Conservation (phyloP, 2,329 filamentous ascomycete species). For the Coniochaeta sp. region DNA sequence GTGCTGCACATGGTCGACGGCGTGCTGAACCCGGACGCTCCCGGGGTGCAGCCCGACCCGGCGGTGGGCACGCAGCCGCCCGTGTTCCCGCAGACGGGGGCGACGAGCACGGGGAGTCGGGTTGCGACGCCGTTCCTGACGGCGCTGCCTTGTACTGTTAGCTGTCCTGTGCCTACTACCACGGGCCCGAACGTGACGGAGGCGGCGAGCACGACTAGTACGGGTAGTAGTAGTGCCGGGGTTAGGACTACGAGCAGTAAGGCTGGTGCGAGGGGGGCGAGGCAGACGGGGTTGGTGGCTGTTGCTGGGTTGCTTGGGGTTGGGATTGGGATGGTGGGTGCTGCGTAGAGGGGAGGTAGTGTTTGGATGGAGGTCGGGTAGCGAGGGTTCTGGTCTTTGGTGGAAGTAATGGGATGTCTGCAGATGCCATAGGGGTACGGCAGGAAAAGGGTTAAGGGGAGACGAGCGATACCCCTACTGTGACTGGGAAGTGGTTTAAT, state of each 20-base stretch:
- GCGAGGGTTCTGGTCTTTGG: too few relatives aligned
- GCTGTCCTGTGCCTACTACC: conserved; percentile 28
- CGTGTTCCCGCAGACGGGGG: conserved; percentile 18
- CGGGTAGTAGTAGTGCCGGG: background rate
- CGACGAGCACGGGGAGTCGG: conserved; percentile 12
- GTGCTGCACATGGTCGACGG: conserved; percentile 52
- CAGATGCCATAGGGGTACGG: too few relatives aligned
- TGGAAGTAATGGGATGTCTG: too few relatives aligned
- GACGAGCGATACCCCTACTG: background rate
- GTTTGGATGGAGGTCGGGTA: background rate
- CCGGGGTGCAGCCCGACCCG: conserved; percentile 27
- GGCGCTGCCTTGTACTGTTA: conserved; percentile 32
- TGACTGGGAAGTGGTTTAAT: background rate
- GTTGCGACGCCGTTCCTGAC: conserved; percentile 28
- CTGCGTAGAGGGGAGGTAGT: background rate
- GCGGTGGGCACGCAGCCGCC: conserved; percentile 25
- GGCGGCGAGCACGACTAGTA: background rate
- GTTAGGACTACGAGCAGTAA: background rate
- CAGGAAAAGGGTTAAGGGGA: background rate
- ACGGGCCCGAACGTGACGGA: conserved; percentile 5
- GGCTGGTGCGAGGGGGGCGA: background rate
- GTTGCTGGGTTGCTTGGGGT: background rate
- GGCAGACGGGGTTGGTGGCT: background rate
- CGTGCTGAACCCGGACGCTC: conserved; percentile 37
- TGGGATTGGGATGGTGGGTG: conserved; percentile 2